phyloP scores from a whole-genome alignment of 2,329 filamentous ascomycete species.

The Graphilbum ipis-grandicollis region DNA sequence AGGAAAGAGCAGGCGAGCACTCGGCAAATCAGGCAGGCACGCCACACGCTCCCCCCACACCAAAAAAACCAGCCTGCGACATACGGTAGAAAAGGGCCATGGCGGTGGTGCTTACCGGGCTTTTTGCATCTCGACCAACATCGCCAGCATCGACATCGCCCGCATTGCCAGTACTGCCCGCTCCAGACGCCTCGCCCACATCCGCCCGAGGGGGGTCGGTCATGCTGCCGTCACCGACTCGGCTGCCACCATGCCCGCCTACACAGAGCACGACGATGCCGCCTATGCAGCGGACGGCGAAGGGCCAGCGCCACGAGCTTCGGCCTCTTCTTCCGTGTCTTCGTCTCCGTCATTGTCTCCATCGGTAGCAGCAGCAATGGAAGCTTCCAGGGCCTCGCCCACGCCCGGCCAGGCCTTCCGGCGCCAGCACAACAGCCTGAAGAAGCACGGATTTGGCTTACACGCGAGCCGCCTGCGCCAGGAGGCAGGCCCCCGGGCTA shows the following conservation, averaged over 20 bases:
- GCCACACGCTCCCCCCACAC: not conserved
- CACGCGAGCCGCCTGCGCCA: constrained; percentile 12
- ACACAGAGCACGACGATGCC: constrained; percentile 10
- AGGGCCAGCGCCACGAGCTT: constrained; percentile 1
- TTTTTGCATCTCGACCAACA: not conserved
- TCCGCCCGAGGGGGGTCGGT: not conserved
- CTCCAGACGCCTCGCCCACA: not conserved
- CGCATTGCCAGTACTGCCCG: not conserved
- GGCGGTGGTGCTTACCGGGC: not conserved
- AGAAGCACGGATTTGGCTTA: constrained; percentile 11
- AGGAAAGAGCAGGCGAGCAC: too few relatives aligned
- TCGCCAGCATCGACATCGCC: not conserved
- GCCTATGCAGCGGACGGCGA: constrained; percentile 11
- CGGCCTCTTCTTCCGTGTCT: not conserved
- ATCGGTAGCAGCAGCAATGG: not conserved
- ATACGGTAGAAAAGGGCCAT: not conserved
- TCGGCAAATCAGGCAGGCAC: too few relatives aligned
- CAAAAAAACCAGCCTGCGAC: not conserved
- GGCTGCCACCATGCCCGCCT: constrained; percentile 6
- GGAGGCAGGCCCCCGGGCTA: too few relatives aligned
- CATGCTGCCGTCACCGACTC: not conserved
- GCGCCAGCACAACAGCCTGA: constrained; percentile 10
- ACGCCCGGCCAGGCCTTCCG: not conserved
- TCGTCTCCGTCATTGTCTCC: constrained; percentile 1
- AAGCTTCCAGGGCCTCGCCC: too few relatives aligned